A percentile compares a stretch with the other conserved stretches of the same genome.
Evolutionary conservation across 345 rosid species (phyloP).

Genomic region (Citrus mangshanensis): DNA sequence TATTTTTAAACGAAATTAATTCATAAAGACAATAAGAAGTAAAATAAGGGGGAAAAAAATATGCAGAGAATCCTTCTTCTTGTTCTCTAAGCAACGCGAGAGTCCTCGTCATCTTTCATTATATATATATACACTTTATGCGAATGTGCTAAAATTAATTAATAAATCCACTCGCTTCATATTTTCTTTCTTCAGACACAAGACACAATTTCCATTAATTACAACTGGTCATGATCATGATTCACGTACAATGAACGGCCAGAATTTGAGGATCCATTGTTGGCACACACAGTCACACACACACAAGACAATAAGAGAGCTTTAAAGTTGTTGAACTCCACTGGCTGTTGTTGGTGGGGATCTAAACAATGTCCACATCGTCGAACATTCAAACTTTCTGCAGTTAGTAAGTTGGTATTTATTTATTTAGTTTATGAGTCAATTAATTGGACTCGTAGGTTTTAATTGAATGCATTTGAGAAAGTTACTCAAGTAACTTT

Average conservation of each 20-base stretch:
- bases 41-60: no score
- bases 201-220: not conserved
- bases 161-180: no score
- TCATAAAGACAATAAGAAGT: no score
- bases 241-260: slow-evolving; percentile 6
- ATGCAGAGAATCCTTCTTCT: no score
- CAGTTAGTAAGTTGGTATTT: not conserved
- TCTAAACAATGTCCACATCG: slow-evolving; percentile 10
- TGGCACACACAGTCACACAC: not conserved
- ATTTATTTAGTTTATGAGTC: not conserved
- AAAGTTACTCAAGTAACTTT: slow-evolving; percentile 5
- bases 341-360: slow-evolving; percentile 10
- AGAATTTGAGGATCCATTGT: slow-evolving; percentile 10
- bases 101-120: no score
- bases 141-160: no score
- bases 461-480: not conserved
- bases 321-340: not conserved
- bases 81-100: no score
- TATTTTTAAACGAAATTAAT: no score
- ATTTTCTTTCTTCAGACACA: not conserved
- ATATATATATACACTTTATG: no score
- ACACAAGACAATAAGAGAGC: not conserved
- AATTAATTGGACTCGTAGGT: not conserved
- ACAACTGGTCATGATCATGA: not conserved
- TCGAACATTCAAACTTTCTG: slow-evolving; percentile 18